Percentiles rank a stretch among this genome's conserved stretches.
Conservation (phyloP, 2,329 filamentous ascomycete genomes). For the Fusarium secorum region DNA sequence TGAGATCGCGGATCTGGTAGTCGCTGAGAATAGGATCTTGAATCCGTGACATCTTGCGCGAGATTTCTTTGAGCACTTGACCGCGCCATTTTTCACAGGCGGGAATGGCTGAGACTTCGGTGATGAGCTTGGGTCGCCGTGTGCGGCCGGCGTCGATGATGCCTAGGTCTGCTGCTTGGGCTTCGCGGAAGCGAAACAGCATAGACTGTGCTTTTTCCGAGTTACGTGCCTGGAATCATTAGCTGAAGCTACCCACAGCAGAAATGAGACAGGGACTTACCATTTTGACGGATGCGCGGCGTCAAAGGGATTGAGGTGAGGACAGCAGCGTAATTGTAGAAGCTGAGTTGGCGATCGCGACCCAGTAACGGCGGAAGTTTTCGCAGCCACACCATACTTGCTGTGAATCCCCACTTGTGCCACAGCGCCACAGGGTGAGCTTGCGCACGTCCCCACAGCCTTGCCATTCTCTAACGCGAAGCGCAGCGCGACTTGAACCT, state of each 20-base stretch:
- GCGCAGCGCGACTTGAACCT: constrained; percentile 8
- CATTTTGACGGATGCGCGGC: constrained; percentile 41
- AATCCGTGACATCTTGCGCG: constrained; percentile 94
- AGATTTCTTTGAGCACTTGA: constrained; percentile 96
- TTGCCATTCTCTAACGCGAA: constrained; percentile 17
- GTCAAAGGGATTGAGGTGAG: background rate
- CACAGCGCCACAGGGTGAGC: constrained; percentile 22
- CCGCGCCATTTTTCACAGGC: constrained; percentile 97
- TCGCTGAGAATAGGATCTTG: constrained; percentile 91
- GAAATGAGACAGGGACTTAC: background rate
- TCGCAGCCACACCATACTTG: constrained; percentile 40
- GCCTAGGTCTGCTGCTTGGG: constrained; percentile 93
- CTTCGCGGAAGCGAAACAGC: constrained; percentile 99
- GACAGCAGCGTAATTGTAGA: constrained; percentile 13
- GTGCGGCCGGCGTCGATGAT: constrained; percentile 93
- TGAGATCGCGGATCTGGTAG: constrained; percentile 96
- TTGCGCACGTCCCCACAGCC: constrained; percentile 27
- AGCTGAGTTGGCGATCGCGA: constrained; percentile 26
- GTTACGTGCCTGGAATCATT: constrained; percentile 80
- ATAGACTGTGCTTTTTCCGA: constrained; percentile 99
- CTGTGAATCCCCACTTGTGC: background rate
- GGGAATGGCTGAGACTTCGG: constrained; percentile 82
- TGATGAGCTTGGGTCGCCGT: constrained; percentile 90
- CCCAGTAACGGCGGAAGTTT: constrained; percentile 38
- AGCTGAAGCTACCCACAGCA: background rate